phyloP scores from a whole-genome alignment of 176 grass and related monocot species.

The Ensete ventricosum region DNA sequence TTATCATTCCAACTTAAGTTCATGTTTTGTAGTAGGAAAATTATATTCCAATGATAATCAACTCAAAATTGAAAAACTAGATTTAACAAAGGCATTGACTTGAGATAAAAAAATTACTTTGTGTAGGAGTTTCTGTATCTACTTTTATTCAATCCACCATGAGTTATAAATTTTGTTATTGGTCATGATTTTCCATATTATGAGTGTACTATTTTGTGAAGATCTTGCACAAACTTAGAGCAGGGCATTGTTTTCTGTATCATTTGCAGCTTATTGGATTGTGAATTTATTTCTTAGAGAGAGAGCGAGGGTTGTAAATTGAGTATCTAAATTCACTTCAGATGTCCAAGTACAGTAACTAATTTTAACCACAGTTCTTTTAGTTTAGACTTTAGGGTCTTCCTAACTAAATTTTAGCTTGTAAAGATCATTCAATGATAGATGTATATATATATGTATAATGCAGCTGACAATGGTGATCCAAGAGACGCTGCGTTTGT shows the following conservation, averaged over 20 bases:
- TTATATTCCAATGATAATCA: neutral
- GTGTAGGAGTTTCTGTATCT: too few species aligned
- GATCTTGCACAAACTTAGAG: neutral
- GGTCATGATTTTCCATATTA: neutral
- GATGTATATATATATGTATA: neutral
- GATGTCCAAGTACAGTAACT: too few species aligned
- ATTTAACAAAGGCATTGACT: neutral
- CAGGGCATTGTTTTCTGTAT: neutral
- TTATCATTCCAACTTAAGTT: neutral
- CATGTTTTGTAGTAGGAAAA: too few species aligned
- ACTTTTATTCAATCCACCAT: too few species aligned
- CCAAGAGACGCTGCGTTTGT: conserved; percentile 59
- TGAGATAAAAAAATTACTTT: neutral
- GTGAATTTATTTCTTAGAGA: neutral
- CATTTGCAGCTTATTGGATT: neutral
- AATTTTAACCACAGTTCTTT: too few species aligned
- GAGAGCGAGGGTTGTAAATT: neutral
- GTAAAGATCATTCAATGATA: neutral
- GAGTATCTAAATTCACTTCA: neutral
- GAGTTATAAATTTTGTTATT: too few species aligned
- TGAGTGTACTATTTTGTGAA: neutral
- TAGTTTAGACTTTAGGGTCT: too few species aligned
- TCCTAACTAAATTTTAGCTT: too few species aligned
- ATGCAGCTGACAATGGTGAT: conserved; percentile 81
- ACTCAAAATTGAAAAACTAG: neutral